Conservation (phyloP, 148 eudicot genomes). For the Tetragonia tetragonoides region DNA sequence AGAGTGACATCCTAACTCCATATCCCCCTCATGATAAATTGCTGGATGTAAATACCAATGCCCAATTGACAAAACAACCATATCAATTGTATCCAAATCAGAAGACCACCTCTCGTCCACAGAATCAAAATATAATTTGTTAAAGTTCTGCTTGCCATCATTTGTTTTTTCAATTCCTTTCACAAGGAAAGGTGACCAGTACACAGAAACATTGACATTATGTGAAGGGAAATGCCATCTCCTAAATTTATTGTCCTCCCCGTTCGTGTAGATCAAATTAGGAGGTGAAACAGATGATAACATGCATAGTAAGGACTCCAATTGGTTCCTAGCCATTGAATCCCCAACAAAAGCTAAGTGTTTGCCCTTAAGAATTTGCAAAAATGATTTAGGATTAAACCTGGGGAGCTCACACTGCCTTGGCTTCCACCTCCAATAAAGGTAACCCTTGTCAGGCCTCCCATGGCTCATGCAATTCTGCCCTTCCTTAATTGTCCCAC, state of each 20-base stretch:
- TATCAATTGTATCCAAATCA: slow-evolving; percentile 61
- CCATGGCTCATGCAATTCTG: slow-evolving; percentile 84
- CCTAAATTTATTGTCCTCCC: slow-evolving; percentile 71
- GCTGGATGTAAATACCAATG: slow-evolving; percentile 95
- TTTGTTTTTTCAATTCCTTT: slow-evolving; percentile 61
- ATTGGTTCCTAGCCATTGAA: slow-evolving; percentile 87
- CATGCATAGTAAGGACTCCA: slow-evolving; percentile 85
- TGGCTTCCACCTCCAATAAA: slow-evolving; percentile 85
- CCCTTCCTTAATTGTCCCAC: slow-evolving; percentile 70
- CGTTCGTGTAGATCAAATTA: slow-evolving; percentile 49
- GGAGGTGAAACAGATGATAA: slow-evolving; percentile 55
- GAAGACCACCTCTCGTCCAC: slow-evolving; percentile 73
- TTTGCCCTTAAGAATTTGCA: slow-evolving; percentile 46
- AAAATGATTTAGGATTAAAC: slow-evolving; percentile 68
- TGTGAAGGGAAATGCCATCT: slow-evolving; percentile 68
- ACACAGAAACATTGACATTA: slow-evolving; percentile 56
- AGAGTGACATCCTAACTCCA: slow-evolving; percentile 63
- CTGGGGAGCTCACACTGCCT: slow-evolving; percentile 54
- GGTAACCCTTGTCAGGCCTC: slow-evolving; percentile 65
- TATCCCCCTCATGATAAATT: slow-evolving; percentile 50
- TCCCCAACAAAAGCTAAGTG: slow-evolving; percentile 96
- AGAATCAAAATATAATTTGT: slow-evolving; percentile 56
- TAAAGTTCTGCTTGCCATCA: slow-evolving; percentile 28
- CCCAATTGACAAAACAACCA: slow-evolving; percentile 74
- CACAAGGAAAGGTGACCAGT: slow-evolving; percentile 92